Evolutionary conservation across 176 grass and related monocot genomes (phyloP).

Genomic region (Bromus sterilis): DNA sequence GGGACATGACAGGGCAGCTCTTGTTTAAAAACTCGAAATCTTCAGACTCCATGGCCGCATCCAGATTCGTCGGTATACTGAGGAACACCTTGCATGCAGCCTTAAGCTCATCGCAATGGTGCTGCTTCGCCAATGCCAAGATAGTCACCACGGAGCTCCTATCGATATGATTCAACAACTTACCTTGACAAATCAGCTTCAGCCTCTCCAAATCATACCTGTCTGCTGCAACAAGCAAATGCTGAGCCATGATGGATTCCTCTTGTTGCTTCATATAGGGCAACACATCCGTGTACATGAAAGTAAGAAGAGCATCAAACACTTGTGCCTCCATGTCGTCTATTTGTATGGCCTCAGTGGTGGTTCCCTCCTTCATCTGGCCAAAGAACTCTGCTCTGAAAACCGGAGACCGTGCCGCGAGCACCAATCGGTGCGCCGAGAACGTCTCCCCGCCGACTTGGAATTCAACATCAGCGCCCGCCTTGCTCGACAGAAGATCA

Average conservation of each 20-base stretch:
- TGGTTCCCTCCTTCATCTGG: background rate
- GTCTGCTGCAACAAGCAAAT: background rate
- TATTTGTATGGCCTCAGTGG: background rate
- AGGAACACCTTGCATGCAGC: background rate
- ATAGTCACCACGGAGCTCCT: background rate
- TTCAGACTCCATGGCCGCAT: background rate
- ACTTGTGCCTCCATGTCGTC: background rate
- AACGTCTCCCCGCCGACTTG: background rate
- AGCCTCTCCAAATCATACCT: background rate
- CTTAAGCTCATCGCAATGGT: background rate
- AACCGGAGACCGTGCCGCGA: background rate
- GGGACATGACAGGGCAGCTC: background rate
- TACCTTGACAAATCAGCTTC: background rate
- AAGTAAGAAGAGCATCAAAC: conserved; percentile 8
- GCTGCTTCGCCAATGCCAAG: background rate
- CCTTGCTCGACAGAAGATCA: conserved; percentile 6
- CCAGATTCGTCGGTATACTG: background rate
- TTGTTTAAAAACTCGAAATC: background rate
- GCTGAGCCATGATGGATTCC: background rate
- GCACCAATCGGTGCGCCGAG: background rate
- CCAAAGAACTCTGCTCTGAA: background rate
- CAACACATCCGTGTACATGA: conserved; percentile 9
- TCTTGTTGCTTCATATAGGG: background rate
- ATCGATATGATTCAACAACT: background rate
- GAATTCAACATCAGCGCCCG: background rate